These are phyloP conservation scores for Myochromella boudieri DNA, from an alignment of 768 basidiomycete genomes.

Conservation along the genomic window DNA sequence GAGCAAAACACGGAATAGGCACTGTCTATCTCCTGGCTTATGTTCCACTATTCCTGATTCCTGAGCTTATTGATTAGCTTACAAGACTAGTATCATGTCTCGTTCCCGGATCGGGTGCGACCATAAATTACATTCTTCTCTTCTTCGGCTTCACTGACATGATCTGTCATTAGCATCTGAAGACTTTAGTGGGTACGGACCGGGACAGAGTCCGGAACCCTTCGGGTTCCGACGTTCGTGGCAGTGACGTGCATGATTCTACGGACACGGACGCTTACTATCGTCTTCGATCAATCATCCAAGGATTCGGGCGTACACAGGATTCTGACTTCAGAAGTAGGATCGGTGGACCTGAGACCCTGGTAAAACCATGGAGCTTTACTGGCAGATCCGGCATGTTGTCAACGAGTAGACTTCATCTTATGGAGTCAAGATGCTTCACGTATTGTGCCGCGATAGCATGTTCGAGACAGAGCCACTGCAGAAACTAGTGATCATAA, in stretches of 20 bases:
- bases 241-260: neutral
- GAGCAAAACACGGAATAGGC: no score
- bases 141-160: conserved; percentile 17
- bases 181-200: no score
- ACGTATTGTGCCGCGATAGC: conserved; percentile 1
- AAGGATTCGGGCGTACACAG: neutral
- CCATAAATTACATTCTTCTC: neutral
- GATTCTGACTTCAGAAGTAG: neutral
- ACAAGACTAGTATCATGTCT: no score
- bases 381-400: conserved; percentile 16
- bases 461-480: conserved; percentile 11
- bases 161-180: conserved; percentile 9
- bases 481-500: conserved; percentile 4
- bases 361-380: conserved; percentile 9
- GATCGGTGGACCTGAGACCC: conserved; percentile 1
- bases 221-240: conserved; percentile 1
- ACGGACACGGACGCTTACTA: neutral
- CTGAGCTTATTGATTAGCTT: no score
- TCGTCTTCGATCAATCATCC: neutral
- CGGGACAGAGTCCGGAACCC: conserved; percentile 1
- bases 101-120: conserved; percentile 5
- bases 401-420: conserved; percentile 7
- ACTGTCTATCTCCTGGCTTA: no score
- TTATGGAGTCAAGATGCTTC: conserved; percentile 7
- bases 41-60: no score